Evolutionary conservation across 2,329 filamentous ascomycete genomes (phyloP).

Genomic region (Microsporum audouinii): DNA sequence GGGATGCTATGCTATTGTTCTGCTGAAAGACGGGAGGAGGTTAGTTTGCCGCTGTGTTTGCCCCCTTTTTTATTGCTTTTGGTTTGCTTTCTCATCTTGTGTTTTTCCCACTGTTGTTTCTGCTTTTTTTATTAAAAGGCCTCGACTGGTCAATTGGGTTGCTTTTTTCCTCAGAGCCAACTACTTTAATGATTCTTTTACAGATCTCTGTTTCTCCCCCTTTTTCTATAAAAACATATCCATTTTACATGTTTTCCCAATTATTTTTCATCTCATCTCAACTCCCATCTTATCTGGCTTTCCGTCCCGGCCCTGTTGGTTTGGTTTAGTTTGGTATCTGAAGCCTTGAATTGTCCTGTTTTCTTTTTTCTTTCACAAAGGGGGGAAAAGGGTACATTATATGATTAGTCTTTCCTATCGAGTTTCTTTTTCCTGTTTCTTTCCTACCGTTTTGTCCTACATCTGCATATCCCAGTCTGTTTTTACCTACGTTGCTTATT

Average conservation of each 20-base stretch:
- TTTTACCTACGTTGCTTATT: conserved; percentile 2
- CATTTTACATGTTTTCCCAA: conserved; percentile 4
- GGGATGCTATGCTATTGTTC: not conserved
- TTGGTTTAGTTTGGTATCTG: not conserved
- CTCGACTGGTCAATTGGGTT: not conserved
- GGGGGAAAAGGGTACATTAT: conserved; percentile 10
- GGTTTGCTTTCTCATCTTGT: not conserved
- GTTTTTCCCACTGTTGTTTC: not conserved
- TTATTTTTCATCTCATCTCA: not conserved
- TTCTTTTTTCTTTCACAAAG: conserved; percentile 1
- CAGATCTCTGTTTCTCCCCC: conserved; percentile 4
- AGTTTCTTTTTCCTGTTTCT: conserved; percentile 7
- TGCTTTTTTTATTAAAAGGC: not conserved
- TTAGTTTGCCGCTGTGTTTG: not conserved
- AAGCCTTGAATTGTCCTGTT: conserved; percentile 10
- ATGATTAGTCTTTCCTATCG: conserved; percentile 8
- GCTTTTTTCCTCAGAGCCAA: not conserved
- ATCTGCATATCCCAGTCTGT: conserved; percentile 4
- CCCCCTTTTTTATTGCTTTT: not conserved
- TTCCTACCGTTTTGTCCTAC: conserved; percentile 5
- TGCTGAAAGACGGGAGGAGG: not conserved
- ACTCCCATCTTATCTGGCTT: not conserved
- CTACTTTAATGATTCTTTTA: not conserved
- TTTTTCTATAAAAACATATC: conserved; percentile 1
- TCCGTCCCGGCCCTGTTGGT: not conserved